Evolutionary conservation across 805 yeast species (phyloP).

Genomic region (Lachancea thermotolerans): DNA sequence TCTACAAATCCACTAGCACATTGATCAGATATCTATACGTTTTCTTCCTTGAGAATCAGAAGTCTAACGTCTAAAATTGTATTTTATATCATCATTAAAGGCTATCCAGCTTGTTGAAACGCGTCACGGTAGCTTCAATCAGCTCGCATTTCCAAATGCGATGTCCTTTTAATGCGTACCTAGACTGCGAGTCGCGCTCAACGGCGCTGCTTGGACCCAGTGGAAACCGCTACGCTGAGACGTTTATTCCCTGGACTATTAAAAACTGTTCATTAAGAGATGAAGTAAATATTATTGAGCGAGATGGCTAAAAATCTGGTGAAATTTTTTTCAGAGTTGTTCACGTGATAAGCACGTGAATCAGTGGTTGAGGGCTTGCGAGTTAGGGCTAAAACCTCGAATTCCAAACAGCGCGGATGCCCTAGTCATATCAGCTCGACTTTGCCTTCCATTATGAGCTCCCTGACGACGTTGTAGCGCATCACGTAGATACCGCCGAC

Average conservation of each 20-base stretch:
- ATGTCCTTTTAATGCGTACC: background rate
- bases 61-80: conserved; percentile 35
- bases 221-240: too few species aligned
- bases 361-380: background rate
- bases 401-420: background rate
- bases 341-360: too few species aligned
- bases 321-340: too few species aligned
- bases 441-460: conserved; percentile 35
- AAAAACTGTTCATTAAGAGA: too few species aligned
- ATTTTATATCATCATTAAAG: conserved; percentile 19
- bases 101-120: background rate
- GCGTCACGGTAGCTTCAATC: background rate
- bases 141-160: background rate
- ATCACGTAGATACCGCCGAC: conserved; percentile 69
- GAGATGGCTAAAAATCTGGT: too few species aligned
- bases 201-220: too few species aligned
- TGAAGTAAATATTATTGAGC: too few species aligned
- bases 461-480: conserved; percentile 50
- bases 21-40: conserved; percentile 13
- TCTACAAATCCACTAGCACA: background rate
- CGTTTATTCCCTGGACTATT: too few species aligned
- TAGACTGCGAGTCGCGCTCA: too few species aligned
- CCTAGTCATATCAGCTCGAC: conserved; percentile 36
- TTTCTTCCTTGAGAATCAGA: conserved; percentile 30
- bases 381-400: conserved; percentile 2